Base-by-base conservation (phyloP, 225 moss, liverwort and hornwort genomes). In the Marchantia polymorpha region DNA sequence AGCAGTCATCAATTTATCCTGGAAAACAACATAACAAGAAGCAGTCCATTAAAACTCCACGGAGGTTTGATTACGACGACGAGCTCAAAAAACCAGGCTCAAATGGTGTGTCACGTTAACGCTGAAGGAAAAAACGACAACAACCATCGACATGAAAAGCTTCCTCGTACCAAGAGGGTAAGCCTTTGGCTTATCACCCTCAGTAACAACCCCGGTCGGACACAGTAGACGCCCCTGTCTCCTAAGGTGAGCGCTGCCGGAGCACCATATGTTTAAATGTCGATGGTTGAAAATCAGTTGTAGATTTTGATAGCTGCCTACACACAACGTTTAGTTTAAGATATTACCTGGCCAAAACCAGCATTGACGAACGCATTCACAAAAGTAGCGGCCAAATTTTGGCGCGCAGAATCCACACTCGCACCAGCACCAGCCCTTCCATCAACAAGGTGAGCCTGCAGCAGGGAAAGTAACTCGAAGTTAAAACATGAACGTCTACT, bases 311-410 rank as follows among this genome's bases (percentile, higher is more conserved):
- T 0, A 66, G 12, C 13, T 31, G 20, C 46, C 27, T 30, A 14
- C 39, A 46, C 31, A 69, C 31, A 16, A 8, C 39, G 0, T 52
- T 7, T 12, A 47, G 0, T 52, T 7, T 12, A 47, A 4, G 20
- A 25, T 66, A 89, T 80, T 91, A 96, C 96, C 89, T 90, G 90
- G 66, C 95, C 99, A 81, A 93, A 99, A 26, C 99, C 99, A 78
- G 99, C 95, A 85, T 99, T 99, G 52, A 99, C 95, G 72, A 99
- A 91, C 52, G 92, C 99, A 87, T 99, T 95, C 55, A 99, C 99
- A 83, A 99, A 95, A 56, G 99, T 99, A 54, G 93, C 99, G 63
- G 99, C 99, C 66, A 99, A 69, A 82, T 99, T 93, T 80, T 99
- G 93, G 30, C 99, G 90, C 58, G 99, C 99, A 84, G 99, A 99